Conservation (phyloP, 805 yeast genomes). For the Cyberlindnera euphorbiiphila region DNA sequence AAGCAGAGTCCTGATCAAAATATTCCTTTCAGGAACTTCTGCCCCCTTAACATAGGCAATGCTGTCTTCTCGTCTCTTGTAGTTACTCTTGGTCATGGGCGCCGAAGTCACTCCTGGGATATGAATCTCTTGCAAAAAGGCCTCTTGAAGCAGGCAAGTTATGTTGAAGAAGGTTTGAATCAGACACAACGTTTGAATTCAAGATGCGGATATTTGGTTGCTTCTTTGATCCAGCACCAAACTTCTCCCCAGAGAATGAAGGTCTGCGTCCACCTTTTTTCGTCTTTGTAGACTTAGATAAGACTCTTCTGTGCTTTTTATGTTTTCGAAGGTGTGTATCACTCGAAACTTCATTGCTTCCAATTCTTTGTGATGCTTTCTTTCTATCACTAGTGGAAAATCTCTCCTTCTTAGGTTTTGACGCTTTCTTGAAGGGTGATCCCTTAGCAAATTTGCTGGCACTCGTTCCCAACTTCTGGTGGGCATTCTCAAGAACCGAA, state of each 20-base stretch:
- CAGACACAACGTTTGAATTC: conserved; percentile 4
- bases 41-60: conserved; percentile 4
- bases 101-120: too few relatives aligned
- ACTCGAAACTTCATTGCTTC: too few relatives aligned
- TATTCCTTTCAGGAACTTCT: not conserved
- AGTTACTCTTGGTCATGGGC: too few relatives aligned
- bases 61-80: not conserved
- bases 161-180: too few relatives aligned
- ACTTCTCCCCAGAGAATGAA: conserved; percentile 6
- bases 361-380: not conserved
- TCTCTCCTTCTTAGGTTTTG: conserved; percentile 4
- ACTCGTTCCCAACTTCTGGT: conserved; percentile 6
- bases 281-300: not conserved
- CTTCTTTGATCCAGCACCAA: conserved; percentile 2
- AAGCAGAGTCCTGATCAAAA: not conserved
- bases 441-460: conserved; percentile 16
- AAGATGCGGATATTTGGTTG: conserved; percentile 5
- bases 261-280: conserved; percentile 1
- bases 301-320: conserved; percentile 10
- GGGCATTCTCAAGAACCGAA: conserved; percentile 2
- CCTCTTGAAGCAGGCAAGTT: not conserved
- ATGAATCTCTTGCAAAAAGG: too few relatives aligned
- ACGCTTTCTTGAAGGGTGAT: conserved; percentile 3
- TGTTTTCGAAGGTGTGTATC: too few relatives aligned
- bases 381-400: conserved; percentile 14